Conservation (phyloP, 352 stramenopile genomes). For the Phytophthora crassamura region DNA sequence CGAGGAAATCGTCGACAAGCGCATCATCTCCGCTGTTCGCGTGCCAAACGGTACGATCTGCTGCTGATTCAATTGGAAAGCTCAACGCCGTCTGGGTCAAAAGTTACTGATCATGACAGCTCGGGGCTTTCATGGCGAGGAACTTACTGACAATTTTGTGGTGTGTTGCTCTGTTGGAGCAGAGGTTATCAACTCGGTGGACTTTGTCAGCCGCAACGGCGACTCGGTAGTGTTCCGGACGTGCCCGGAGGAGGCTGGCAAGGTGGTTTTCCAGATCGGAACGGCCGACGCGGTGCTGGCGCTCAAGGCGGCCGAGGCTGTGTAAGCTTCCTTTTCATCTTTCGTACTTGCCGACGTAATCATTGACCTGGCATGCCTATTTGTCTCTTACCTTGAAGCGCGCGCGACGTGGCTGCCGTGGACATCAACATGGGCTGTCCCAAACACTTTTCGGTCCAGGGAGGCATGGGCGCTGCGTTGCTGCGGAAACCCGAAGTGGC, state of each 20-base stretch:
- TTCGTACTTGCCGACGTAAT: not conserved
- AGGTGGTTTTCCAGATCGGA: slow-evolving; percentile 92
- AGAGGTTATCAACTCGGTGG: slow-evolving; percentile 86
- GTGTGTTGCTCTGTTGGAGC: slow-evolving; percentile 1
- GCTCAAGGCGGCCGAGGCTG: slow-evolving; percentile 75
- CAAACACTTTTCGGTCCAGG: slow-evolving; percentile 93
- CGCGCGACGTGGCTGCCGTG: slow-evolving; percentile 88
- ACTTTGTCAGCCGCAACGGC: slow-evolving; percentile 90
- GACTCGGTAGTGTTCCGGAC: slow-evolving; percentile 90
- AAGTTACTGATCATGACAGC: not conserved
- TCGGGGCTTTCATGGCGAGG: not conserved
- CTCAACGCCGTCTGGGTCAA: slow-evolving; percentile 2
- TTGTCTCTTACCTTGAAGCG: slow-evolving; percentile 32
- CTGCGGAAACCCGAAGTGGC: slow-evolving; percentile 90
- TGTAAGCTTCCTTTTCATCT: slow-evolving; percentile 52
- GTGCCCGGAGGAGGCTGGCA: slow-evolving; percentile 75
- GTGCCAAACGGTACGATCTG: slow-evolving; percentile 73
- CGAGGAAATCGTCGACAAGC: slow-evolving; percentile 97
- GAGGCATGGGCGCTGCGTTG: slow-evolving; percentile 92
- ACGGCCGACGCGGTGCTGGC: slow-evolving; percentile 79
- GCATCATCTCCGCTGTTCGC: slow-evolving; percentile 85
- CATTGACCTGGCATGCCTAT: not conserved
- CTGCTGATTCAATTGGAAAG: not conserved
- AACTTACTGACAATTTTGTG: not conserved
- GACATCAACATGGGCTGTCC: slow-evolving; percentile 97